Evolutionary conservation across 169 alveolate species (phyloP).

Genomic region (Plasmodium adleri): DNA sequence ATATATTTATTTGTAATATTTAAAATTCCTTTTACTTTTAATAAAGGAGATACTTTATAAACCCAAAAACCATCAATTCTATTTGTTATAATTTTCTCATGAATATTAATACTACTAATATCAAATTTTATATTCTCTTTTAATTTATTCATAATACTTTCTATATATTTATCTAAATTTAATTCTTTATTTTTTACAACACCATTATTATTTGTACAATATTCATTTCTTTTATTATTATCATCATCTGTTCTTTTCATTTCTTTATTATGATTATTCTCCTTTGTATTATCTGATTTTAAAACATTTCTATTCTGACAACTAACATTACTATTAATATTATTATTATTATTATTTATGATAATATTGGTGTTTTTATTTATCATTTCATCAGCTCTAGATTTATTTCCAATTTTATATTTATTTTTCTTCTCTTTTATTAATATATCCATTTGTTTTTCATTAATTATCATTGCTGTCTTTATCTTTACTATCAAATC

Average conservation of each 20-base stretch:
- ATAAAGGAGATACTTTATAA: slow-evolving; percentile 86
- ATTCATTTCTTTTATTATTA: slow-evolving; percentile 31
- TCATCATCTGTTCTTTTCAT: slow-evolving; percentile 8
- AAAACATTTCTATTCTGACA: background rate
- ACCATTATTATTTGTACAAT: background rate
- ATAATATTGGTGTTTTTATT: background rate
- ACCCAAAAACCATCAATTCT: slow-evolving; percentile 81
- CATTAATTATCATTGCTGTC: slow-evolving; percentile 45
- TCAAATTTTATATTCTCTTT: slow-evolving; percentile 73
- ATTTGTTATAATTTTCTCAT: slow-evolving; percentile 81
- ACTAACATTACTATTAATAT: background rate
- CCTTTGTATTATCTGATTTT: too few species aligned
- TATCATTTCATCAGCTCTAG: background rate
- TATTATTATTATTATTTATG: background rate
- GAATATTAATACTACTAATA: slow-evolving; percentile 77
- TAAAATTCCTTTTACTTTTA: slow-evolving; percentile 86
- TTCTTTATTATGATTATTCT: slow-evolving; percentile 55
- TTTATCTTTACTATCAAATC: slow-evolving; percentile 29
- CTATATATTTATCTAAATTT: slow-evolving; percentile 31
- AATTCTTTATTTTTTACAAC: slow-evolving; percentile 15
- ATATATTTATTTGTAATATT: slow-evolving; percentile 85
- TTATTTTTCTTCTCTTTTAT: slow-evolving; percentile 47
- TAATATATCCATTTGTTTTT: slow-evolving; percentile 71
- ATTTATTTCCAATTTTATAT: background rate
- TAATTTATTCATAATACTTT: slow-evolving; percentile 24